Base-by-base conservation (phyloP, 441 rosid genomes). In the Syzygium syzygioides region DNA sequence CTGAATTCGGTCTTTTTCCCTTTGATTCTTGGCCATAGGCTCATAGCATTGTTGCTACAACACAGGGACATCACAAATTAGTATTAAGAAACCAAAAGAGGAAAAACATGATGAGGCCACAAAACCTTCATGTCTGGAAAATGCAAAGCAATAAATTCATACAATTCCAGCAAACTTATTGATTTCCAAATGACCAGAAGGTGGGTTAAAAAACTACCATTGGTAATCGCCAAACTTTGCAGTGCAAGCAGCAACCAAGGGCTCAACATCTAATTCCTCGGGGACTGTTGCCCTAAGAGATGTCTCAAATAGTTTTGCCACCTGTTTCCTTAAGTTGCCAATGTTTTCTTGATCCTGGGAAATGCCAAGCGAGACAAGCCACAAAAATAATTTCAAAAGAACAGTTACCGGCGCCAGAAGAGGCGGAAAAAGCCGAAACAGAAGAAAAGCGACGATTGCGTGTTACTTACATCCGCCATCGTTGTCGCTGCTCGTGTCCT, bases 1-100 rank as follows among this genome's bases (percentile, higher is more conserved):
- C 68, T 93, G 90, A 94, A 96, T 80, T 89, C 93, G 79, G 93
- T 91, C 64, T 88, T 91, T 90, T 94, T 94, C 84, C 96, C 98
- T 94, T 94, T 96, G 8, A 97, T 91, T 80, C 93, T 92, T 50
- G 97, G 90, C 94, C 95, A 97, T 19, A 96, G 91, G 28, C 97
- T 92, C 99, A 97, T 96, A 85, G 99, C 99, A 93, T 96, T 96
- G 88, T 98, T 96, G 90, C 99, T 97, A 93, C 91, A 89, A 57
- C 79, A 86, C 79, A 80, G 30, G 54, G 64, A 28, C 14, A 76
- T 68, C 26, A 86, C 52, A 79, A 17, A 68, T 80, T 14, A 89
- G 34, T 89, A 79, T 41, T 86, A 85, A 54, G 60, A 84, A 66
- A 52, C 53, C 41, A 84, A 86, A 52, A 30, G 52, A 48, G 23